Evolutionary conservation across 176 grass and related monocot species (phyloP), one percentile per base, ranked within the genome.

Genomic region (Phoenix roebelenii): DNA sequence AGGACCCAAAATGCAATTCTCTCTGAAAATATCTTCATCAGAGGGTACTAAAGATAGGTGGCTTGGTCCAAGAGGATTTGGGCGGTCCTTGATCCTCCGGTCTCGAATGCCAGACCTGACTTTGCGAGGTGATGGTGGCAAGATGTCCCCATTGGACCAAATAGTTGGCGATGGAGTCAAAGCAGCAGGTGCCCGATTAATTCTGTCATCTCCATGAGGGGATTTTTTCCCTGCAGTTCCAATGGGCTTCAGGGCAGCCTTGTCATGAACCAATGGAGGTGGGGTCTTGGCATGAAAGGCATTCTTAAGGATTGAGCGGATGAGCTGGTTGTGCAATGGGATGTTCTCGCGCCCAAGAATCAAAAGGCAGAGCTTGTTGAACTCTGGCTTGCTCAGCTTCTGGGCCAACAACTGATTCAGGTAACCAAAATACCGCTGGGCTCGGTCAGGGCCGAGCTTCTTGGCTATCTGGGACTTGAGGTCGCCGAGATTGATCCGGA

Each of bases 321-420:
- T 74, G 35, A 98, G 75, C 18, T 71, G 72, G 76, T 98, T 98
- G 76, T 98, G 93, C 73, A 92, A 81, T 57, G 82, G 67, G 60
- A 85, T 70, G 61, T 88, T 98, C 53, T 98, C 84, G 22, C 66
- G 82, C 32, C 79, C 87, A 67, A 98, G 72, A 48, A 76, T 55
- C 28, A 68, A 16, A 28, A 92, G 39, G 57, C 88, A 92, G 68
- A 73, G 69, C 82, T 79, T 88, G 52, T 83, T 83, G 22, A 98
- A 92, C 65, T 98, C 87, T 69, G 67, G 71, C 67, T 89, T 98
- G 67, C 72, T 88, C 63, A 98, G 69, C 61, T 80, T 83, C 62
- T 83, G 76, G 7, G 81, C 82, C 59, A 98, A 81, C 35, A 92
- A 86, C 59, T 69, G 76, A 59, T 89, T 83, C 39, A 98, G 52